Evolutionary conservation across 2,329 filamentous ascomycete species (phyloP), one percentile per base, ranked within the genome.

Genomic region (Apiospora marii): DNA sequence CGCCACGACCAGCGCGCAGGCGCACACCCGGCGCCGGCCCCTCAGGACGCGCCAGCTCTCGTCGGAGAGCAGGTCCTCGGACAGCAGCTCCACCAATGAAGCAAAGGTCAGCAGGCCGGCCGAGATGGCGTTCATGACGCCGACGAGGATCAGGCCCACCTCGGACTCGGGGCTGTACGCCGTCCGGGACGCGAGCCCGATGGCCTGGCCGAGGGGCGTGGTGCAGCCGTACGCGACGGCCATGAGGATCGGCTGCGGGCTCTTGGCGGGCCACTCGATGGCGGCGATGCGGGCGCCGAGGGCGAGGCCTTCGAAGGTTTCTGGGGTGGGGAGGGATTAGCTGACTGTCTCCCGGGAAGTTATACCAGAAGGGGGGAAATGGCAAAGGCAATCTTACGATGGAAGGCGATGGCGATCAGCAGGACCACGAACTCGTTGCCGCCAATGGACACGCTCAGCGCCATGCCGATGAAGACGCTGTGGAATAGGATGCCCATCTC

Each of bases 101-200:
- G 92, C 92, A 80, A 93, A 94, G 3, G 93, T 85, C 12, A 94
- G 83, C n/a, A 94, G 82, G 0, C 92, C 92, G 70, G 91, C 90
- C 27, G 91, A 93, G 70, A 94, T 90, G 37, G 91, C 92, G 79
- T 94, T 94, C 85, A 93, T 94, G 77, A 92, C 88, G 2, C 92
- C 92, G 24, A 94, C 92, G 79, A 93, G 89, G 24, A 94, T 84
- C 24, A 94, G 83, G 0, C 92, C 92, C 0, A 89, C 85, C 72
- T 92, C 87, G 22, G 90, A 92, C 71, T 87, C 85, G 4, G 92
- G 92, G 76, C 90, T 91, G 81, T 94, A 94, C 13, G 93, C 82
- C 10, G 88, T 89, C 78, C 93, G 91, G n/a, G 92, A 87, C 24
- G 90, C 86, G 19, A 94, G 85, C 2, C 92, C 92, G 71, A 94